phyloP scores from a whole-genome alignment of 2,329 filamentous ascomycete genomes.

The Diaporthe australafricana region DNA sequence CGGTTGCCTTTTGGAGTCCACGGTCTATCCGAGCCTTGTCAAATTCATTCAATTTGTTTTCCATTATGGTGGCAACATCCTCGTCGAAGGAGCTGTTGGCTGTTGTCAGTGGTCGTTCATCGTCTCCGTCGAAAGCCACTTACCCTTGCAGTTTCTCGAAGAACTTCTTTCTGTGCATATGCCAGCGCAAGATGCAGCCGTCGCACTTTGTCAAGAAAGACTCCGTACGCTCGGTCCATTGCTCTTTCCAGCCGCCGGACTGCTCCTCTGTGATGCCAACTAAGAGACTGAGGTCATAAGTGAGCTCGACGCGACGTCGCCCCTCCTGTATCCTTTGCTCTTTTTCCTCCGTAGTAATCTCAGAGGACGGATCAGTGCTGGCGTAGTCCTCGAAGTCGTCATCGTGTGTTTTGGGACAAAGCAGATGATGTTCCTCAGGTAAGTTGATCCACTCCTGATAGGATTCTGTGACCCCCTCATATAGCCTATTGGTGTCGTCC shows the following conservation, averaged over 20 bases:
- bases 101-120: background rate
- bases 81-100: constrained; percentile 50
- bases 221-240: constrained; percentile 70
- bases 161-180: constrained; percentile 73
- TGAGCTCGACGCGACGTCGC: constrained; percentile 67
- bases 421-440: constrained; percentile 68
- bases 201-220: constrained; percentile 73
- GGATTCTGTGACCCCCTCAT: constrained; percentile 43
- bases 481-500: constrained; percentile 43
- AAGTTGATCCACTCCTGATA: constrained; percentile 43
- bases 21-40: constrained; percentile 48
- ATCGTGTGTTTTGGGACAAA: constrained; percentile 74
- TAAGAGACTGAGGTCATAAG: constrained; percentile 76
- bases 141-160: constrained; percentile 72
- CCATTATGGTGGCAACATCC: constrained; percentile 52
- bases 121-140: constrained; percentile 39
- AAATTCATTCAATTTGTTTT: constrained; percentile 53
- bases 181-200: constrained; percentile 79
- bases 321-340: constrained; percentile 65
- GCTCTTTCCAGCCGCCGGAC: constrained; percentile 68
- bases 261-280: constrained; percentile 74
- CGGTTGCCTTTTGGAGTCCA: constrained; percentile 62
- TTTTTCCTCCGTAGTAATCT: constrained; percentile 63
- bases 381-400: constrained; percentile 76
- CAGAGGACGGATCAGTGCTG: constrained; percentile 60